These are phyloP conservation scores for Quercus berberidifolia DNA, from an alignment of 306 rosid species.

Conservation along the genomic window DNA sequence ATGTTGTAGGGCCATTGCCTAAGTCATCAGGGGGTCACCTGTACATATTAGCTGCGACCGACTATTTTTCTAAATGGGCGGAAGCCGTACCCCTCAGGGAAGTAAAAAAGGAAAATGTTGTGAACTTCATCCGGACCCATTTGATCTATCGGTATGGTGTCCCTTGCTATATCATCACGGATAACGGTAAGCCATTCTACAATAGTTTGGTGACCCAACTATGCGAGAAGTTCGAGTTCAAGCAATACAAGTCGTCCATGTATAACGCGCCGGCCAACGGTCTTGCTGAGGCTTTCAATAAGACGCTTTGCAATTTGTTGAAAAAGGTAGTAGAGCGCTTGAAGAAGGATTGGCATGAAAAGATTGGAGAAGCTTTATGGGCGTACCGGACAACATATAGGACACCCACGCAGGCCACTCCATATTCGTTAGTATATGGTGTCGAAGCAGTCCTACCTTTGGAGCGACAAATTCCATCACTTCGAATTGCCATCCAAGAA, in stretches of 20 bases:
- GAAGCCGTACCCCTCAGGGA: not conserved
- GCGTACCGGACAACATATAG: no score
- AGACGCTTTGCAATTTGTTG: no score
- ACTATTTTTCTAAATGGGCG: not conserved
- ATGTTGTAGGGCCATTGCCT: not conserved
- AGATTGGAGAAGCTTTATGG: no score
- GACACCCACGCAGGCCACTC: not conserved
- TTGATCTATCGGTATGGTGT: not conserved
- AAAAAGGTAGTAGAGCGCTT: no score
- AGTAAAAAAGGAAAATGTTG: not conserved
- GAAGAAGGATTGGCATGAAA: no score
- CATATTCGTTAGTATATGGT: not conserved
- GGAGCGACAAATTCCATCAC: not conserved
- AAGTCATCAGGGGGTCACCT: not conserved
- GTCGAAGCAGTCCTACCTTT: not conserved
- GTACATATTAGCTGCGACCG: not conserved
- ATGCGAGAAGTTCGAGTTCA: no score
- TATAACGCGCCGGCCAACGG: not conserved
- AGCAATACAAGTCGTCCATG: not conserved
- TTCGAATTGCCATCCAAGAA: not conserved
- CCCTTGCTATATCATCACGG: no score
- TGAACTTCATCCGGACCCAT: not conserved
- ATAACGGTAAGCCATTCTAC: no score
- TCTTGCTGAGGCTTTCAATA: no score
- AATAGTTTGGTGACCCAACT: no score